phyloP scores from a whole-genome alignment of 306 rosid species.

The Comarum palustre region DNA sequence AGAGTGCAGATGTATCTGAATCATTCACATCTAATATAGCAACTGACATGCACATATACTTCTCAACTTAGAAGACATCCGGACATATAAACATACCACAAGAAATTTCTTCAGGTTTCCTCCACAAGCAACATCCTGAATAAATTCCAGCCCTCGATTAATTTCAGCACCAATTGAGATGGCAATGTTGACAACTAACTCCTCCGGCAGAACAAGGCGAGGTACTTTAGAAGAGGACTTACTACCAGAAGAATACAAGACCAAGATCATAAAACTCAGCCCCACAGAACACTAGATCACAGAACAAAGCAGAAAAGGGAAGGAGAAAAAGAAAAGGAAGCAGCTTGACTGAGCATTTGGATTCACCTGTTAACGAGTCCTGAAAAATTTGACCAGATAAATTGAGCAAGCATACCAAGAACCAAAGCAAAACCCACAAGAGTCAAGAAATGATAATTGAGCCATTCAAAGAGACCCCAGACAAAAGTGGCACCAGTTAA shows the following conservation, averaged over 20 bases:
- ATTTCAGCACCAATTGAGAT: constrained; percentile 48
- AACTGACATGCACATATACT: neutral
- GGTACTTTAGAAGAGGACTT: constrained; percentile 62
- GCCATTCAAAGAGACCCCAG: constrained; percentile 96
- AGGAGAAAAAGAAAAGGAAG: constrained; percentile 11
- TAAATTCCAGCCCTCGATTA: constrained; percentile 55
- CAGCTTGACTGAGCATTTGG: constrained; percentile 22
- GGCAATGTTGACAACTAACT: constrained; percentile 59
- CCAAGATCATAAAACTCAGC: constrained; percentile 20
- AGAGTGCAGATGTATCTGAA: constrained; percentile 1
- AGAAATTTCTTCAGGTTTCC: constrained; percentile 73
- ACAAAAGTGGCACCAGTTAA: constrained; percentile 61
- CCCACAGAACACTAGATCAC: neutral
- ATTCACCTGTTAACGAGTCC: constrained; percentile 58
- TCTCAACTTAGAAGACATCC: neutral
- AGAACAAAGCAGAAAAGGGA: neutral
- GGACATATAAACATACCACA: constrained; percentile 38
- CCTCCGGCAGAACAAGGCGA: constrained; percentile 65
- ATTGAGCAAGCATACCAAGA: constrained; percentile 74
- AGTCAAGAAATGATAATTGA: constrained; percentile 69
- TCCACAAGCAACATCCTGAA: constrained; percentile 80
- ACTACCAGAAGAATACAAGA: constrained; percentile 32
- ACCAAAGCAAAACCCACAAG: constrained; percentile 54
- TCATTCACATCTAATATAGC: constrained; percentile 1
- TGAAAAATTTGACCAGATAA: constrained; percentile 73